Base-by-base conservation (phyloP, 805 yeast species). In the Suhomyces kilbournensis region DNA sequence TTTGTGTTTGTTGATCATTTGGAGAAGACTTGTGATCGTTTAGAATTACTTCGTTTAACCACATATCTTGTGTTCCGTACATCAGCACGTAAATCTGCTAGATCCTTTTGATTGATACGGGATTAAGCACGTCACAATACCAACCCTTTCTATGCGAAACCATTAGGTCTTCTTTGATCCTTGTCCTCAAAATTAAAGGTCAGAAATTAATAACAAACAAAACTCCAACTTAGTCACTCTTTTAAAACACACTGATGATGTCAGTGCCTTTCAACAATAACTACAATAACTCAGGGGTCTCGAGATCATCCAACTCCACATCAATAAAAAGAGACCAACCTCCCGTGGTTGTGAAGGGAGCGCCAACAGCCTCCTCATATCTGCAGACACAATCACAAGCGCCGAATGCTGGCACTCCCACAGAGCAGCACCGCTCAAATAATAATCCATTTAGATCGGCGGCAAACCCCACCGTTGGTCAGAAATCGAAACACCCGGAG, bases 201-300 rank as follows among this genome's bases (percentile, higher is more conserved):
- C 42, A 38, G 42, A 38, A 38, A 38, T 19, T 17, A 17, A 17
- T 38, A 22, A 17, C 45, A 20, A 22, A 14, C 22, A 28, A 26
- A 47, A 39, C 12, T 57, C 57, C 60, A 55, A 55, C 60, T 53
- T 53, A 55, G 60, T 57, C 60, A 51, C 55, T 57, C 60, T 39
- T 57, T 56, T 55, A 38, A 22, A 32, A 32, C 12, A n/a, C 48
- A 40, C 38, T 30, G 35, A 49, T 48, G 42, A 39, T 26, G 39
- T 48, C 57, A 20, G 48, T 44, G 7, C 45, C 54, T 38, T 38
- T 19, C 23, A 53, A 47, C 34, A 49, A 53, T n/a, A 43, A 51
- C 38, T 52, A 40, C 48, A 30, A 53, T 17, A 52, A 42, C 25
- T 25, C 32, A 9, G 35, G 22, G 12, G 26, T n/a, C 35, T n/a